phyloP scores from a whole-genome alignment of 2,329 filamentous ascomycete genomes.

The Talaromyces atroroseus region DNA sequence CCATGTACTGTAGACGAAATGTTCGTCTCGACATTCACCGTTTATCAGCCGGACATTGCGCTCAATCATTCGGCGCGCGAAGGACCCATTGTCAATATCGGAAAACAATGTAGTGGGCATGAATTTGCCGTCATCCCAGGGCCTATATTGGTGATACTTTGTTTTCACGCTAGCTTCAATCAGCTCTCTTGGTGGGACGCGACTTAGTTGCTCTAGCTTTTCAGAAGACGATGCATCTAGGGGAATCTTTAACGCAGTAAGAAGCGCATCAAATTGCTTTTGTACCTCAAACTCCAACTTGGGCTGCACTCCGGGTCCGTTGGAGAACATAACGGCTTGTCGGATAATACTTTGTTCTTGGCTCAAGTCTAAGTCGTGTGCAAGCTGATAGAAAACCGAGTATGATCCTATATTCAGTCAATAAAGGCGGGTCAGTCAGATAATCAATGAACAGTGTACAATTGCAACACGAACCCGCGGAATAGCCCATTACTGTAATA shows the following conservation, averaged over 20 bases:
- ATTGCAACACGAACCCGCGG: constrained; percentile 37
- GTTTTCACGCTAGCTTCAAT: constrained; percentile 40
- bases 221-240: constrained; percentile 32
- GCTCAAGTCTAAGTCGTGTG: constrained; percentile 50
- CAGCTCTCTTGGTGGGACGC: constrained; percentile 33
- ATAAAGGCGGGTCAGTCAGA: constrained; percentile 3
- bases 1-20: constrained; percentile 48
- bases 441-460: background rate
- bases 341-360: constrained; percentile 45
- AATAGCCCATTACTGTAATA: constrained; percentile 53
- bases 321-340: constrained; percentile 50
- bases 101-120: constrained; percentile 40
- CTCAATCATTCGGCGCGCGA: constrained; percentile 40
- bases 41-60: constrained; percentile 47
- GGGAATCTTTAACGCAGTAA: constrained; percentile 42
- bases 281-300: constrained; percentile 45
- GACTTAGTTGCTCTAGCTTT: constrained; percentile 44
- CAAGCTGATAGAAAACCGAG: constrained; percentile 53
- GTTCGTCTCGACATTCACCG: constrained; percentile 53
- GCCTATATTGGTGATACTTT: constrained; percentile 50
- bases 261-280: constrained; percentile 48
- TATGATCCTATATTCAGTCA: constrained; percentile 38
- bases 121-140: constrained; percentile 47
- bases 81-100: constrained; percentile 45
- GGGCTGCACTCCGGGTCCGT: constrained; percentile 50